phyloP scores from a whole-genome alignment of 1,139 yeast genomes.

The Meyerozyma guilliermondii region DNA sequence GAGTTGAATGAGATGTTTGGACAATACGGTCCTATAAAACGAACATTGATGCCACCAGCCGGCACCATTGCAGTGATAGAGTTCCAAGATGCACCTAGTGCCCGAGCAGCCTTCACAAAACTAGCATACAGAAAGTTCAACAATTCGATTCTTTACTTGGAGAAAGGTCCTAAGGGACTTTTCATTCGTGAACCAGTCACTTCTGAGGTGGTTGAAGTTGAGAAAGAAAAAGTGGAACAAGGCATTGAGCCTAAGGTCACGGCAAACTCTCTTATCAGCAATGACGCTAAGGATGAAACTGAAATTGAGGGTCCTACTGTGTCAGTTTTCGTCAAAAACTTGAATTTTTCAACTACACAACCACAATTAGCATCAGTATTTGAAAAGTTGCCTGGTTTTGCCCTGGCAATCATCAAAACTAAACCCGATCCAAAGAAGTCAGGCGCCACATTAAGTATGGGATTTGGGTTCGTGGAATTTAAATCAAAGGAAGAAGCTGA shows the following conservation, averaged over 20 bases:
- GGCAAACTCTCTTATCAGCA: constrained; percentile 10
- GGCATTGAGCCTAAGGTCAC: constrained; percentile 19
- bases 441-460: constrained; percentile 77
- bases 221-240: constrained; percentile 14
- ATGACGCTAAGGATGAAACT: constrained; percentile 28
- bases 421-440: constrained; percentile 81
- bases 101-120: constrained; percentile 85
- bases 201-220: constrained; percentile 23
- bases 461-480: constrained; percentile 95
- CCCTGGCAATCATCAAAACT: constrained; percentile 76
- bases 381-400: constrained; percentile 71
- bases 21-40: constrained; percentile 71
- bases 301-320: constrained; percentile 63
- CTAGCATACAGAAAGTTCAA: constrained; percentile 84
- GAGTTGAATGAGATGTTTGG: constrained; percentile 80
- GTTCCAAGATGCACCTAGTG: constrained; percentile 76
- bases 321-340: constrained; percentile 85
- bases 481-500: constrained; percentile 72
- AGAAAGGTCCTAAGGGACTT: constrained; percentile 86
- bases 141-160: constrained; percentile 79
- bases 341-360: constrained; percentile 76
- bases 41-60: constrained; percentile 91
- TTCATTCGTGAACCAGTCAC: constrained; percentile 56
- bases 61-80: constrained; percentile 97
- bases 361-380: constrained; percentile 55